A percentile compares a stretch with the other conserved stretches of the same genome.
Conservation (phyloP, 352 stramenopile genomes). For the Blastocystis sp. region DNA sequence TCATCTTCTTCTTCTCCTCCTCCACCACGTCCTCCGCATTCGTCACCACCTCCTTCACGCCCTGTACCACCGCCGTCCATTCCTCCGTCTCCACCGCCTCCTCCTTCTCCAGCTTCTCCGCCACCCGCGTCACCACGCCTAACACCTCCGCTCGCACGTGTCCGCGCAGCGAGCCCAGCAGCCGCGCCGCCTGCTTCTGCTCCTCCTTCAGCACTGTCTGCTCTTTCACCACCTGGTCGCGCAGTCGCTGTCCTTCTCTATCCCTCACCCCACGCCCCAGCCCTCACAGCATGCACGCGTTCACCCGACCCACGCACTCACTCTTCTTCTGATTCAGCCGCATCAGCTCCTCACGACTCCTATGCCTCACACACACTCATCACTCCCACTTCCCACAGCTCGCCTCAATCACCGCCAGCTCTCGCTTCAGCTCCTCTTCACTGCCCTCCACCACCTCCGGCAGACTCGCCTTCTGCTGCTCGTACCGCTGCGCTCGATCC, state of each 20-base stretch:
- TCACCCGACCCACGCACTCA: not conserved
- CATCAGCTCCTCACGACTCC: slow-evolving; percentile 70
- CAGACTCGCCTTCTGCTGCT: not conserved
- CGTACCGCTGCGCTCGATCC: slow-evolving; percentile 2
- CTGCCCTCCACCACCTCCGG: not conserved
- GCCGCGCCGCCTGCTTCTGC: not conserved
- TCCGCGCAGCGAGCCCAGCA: not conserved
- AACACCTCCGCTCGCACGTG: not conserved
- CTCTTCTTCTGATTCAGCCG: slow-evolving; percentile 40
- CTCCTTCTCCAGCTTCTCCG: slow-evolving; percentile 75
- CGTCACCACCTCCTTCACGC: slow-evolving; percentile 71
- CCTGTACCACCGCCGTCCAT: slow-evolving; percentile 72
- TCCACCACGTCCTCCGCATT: slow-evolving; percentile 75
- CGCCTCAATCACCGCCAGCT: slow-evolving; percentile 6
- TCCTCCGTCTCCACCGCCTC: slow-evolving; percentile 73
- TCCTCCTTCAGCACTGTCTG: not conserved
- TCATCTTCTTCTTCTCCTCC: slow-evolving; percentile 82
- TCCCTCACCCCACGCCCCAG: not conserved
- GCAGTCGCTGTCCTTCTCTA: not conserved
- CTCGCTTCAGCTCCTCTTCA: not conserved
- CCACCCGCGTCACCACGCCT: slow-evolving; percentile 72
- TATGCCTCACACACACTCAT: not conserved
- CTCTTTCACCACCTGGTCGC: not conserved
- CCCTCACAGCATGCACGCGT: not conserved
- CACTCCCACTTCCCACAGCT: not conserved